Base-by-base conservation (phyloP, 1,284 basidiomycete genomes). In the Ganoderma lucidum region DNA sequence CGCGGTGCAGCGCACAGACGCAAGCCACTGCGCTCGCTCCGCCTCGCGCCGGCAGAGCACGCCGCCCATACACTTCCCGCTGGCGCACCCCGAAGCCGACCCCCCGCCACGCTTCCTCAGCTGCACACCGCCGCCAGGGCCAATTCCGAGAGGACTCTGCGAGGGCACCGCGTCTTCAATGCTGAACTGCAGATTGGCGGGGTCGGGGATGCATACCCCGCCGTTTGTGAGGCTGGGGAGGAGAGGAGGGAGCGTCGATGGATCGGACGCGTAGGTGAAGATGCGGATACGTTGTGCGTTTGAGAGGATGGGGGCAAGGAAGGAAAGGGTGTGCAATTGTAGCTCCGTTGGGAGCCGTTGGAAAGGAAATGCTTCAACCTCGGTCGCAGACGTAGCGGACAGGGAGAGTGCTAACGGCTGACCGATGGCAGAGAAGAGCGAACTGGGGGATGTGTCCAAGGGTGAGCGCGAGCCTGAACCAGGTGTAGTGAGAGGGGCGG, bases 241-340 rank as follows among this genome's bases (percentile, higher is more conserved):
- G 15, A 87, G 74, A 15, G 77, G 80, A 2, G 89, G 90, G n/a
- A 93, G 84, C 1, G 91, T 92, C 1, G 80, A 71, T 1, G 80
- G 72, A 14, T 85, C 82, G 1, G 87, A 82, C 0, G 90, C 90
- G 71, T 88, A 90, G 42, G 81, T 79, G 74, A 84, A 88, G 30
- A 93, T 83, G 32, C 85, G 87, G 59, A 84, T 78, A 23, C 84
- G 85, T 72, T 93, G 92, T 1, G 82, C 75, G 12, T 82, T 69
- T 2, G 90, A 91, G 32, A 93, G 84, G 0, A 80, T 81, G 14
- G 90, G 90, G 2, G 89, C 84, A 39, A 90, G 76, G 74, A 86
- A 83, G 28, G 87, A 86, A 41, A 93, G 82, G 65, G 89, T 86
- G 75, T 88, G 74, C 3, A 89, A 81, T 69, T 88, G 85, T 28